phyloP scores from a whole-genome alignment of 2,329 filamentous ascomycete species.

The Trichoderma brevicompactum region DNA sequence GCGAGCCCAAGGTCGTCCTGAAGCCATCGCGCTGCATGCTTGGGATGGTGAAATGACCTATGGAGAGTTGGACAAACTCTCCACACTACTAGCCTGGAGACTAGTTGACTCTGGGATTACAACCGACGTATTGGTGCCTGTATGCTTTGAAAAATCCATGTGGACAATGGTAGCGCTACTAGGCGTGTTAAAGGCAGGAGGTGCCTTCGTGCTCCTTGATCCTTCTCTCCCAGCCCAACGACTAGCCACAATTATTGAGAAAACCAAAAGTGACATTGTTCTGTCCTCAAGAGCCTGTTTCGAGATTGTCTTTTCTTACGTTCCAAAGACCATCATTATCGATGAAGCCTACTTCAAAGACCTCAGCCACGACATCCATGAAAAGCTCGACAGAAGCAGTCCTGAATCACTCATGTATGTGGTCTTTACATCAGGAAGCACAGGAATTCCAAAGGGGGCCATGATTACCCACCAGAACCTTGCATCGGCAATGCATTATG shows the following conservation, averaged over 20 bases:
- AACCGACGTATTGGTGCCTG: too few species aligned
- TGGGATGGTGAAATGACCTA: too few species aligned
- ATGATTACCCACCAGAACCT: slow-evolving; percentile 13
- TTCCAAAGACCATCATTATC: slow-evolving; percentile 8
- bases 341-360: neutral
- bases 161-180: too few species aligned
- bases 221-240: neutral
- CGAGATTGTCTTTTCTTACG: neutral
- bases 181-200: neutral
- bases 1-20: too few species aligned
- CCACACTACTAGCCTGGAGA: too few species aligned
- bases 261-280: too few species aligned
- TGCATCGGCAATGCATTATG: neutral
- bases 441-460: slow-evolving; percentile 8
- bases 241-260: too few species aligned
- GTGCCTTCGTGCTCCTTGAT: neutral
- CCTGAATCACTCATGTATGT: slow-evolving; percentile 13
- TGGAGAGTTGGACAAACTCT: too few species aligned
- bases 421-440: slow-evolving; percentile 8
- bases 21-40: too few species aligned
- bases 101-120: too few species aligned
- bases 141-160: too few species aligned
- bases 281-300: too few species aligned
- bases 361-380: neutral
- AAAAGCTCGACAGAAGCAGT: slow-evolving; percentile 2